phyloP scores from a whole-genome alignment of 2,329 filamentous ascomycete genomes.

The Cytospora schulzeri region DNA sequence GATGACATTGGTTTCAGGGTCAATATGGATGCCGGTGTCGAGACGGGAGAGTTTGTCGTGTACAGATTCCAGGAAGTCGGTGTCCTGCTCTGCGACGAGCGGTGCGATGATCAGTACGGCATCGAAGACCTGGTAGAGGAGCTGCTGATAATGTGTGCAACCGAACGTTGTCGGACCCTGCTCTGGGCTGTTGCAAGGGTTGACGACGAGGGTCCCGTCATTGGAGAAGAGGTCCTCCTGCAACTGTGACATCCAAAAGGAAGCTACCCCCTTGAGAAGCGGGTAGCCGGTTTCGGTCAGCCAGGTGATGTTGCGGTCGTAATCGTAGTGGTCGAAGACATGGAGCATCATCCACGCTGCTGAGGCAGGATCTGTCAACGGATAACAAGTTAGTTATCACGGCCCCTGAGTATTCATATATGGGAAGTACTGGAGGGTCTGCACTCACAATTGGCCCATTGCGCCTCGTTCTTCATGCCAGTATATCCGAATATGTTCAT shows the following conservation, averaged over 20 bases:
- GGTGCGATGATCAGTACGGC: slow-evolving; percentile 37
- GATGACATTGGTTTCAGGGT: slow-evolving; percentile 42
- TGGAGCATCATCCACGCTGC: slow-evolving; percentile 64
- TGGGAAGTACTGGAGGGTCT: neutral
- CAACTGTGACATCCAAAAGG: slow-evolving; percentile 60
- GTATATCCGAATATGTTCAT: slow-evolving; percentile 63
- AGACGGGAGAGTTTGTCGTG: slow-evolving; percentile 46
- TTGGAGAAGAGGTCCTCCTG: slow-evolving; percentile 51
- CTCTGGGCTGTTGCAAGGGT: slow-evolving; percentile 62
- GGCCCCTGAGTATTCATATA: too few relatives aligned
- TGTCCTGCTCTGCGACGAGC: slow-evolving; percentile 33
- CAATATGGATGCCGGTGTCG: slow-evolving; percentile 53
- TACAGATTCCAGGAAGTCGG: slow-evolving; percentile 40
- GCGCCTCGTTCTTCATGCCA: slow-evolving; percentile 38
- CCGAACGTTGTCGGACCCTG: slow-evolving; percentile 57
- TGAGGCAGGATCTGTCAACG: slow-evolving; percentile 42
- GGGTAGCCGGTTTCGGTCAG: slow-evolving; percentile 52
- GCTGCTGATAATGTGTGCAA: slow-evolving; percentile 56
- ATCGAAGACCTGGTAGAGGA: slow-evolving; percentile 48
- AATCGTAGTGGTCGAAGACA: slow-evolving; percentile 59
- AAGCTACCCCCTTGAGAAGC: slow-evolving; percentile 53
- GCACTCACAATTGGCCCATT: slow-evolving; percentile 37
- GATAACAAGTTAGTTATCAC: neutral
- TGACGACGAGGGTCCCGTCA: slow-evolving; percentile 56
- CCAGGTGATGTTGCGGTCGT: slow-evolving; percentile 51